Conservation (phyloP, 805 yeast species). For the Metschnikowia baotianmanensis region DNA sequence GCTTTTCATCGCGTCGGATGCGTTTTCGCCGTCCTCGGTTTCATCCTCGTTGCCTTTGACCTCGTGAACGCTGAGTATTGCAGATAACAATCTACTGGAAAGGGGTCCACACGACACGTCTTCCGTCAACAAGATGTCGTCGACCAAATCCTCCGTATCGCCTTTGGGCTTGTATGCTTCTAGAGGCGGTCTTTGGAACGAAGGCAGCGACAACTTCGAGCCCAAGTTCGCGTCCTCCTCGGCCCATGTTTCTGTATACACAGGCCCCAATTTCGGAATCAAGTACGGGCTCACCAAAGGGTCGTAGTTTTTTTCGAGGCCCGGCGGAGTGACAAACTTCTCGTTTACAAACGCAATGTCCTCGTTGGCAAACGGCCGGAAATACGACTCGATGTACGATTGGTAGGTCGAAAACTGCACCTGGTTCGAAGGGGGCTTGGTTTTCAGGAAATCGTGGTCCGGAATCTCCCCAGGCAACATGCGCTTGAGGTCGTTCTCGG, state of each 20-base stretch:
- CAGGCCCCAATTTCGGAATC: slow-evolving; percentile 82
- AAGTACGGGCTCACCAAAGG: slow-evolving; percentile 68
- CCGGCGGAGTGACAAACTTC: slow-evolving; percentile 56
- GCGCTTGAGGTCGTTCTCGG: slow-evolving; percentile 69
- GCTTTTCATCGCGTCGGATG: slow-evolving; percentile 11
- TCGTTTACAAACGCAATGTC: slow-evolving; percentile 73
- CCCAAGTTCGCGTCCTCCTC: slow-evolving; percentile 64
- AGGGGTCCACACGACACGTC: slow-evolving; percentile 88
- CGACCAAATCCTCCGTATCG: slow-evolving; percentile 54
- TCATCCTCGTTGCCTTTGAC: slow-evolving; percentile 21
- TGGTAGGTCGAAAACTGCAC: slow-evolving; percentile 89
- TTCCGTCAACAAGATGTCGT: slow-evolving; percentile 65
- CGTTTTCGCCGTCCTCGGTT: slow-evolving; percentile 20
- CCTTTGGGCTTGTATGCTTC: slow-evolving; percentile 57
- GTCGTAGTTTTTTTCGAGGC: slow-evolving; percentile 52
- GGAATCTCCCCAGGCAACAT: slow-evolving; percentile 88
- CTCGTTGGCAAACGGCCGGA: slow-evolving; percentile 73
- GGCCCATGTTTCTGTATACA: slow-evolving; percentile 82
- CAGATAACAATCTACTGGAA: slow-evolving; percentile 78
- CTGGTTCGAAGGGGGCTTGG: slow-evolving; percentile 73
- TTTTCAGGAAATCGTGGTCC: slow-evolving; percentile 76
- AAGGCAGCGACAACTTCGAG: slow-evolving; percentile 46
- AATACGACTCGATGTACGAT: slow-evolving; percentile 80
- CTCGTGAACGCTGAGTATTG: slow-evolving; percentile 54
- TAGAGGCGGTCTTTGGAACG: slow-evolving; percentile 39